Evolutionary conservation across 108 stramenopile species (phyloP).

Genomic region (Pseudonitzschia delicatissima): DNA sequence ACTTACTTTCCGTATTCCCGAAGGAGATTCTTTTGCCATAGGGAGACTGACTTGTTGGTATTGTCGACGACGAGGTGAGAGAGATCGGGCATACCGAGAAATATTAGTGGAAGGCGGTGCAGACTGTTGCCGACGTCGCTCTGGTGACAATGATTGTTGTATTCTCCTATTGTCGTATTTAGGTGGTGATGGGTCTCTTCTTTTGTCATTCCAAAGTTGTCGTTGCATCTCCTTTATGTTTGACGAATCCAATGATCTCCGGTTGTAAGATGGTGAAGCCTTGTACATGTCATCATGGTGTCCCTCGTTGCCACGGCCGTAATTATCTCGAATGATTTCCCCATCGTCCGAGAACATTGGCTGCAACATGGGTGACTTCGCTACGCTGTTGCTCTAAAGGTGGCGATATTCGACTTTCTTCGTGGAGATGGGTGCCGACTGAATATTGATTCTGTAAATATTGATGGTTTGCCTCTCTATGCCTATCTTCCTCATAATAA

Average conservation of each 20-base stretch:
- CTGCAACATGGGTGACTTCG: too few species aligned
- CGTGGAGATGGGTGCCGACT: background rate
- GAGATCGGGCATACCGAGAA: conserved; percentile 15
- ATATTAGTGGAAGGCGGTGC: background rate
- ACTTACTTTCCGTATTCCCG: background rate
- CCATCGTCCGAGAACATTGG: too few species aligned
- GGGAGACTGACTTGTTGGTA: background rate
- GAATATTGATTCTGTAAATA: background rate
- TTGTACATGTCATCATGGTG: too few species aligned
- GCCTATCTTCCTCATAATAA: too few species aligned
- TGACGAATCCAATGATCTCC: too few species aligned
- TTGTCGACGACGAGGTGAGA: conserved; percentile 23
- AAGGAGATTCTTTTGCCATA: background rate
- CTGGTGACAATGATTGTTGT: background rate
- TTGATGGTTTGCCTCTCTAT: background rate
- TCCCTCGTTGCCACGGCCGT: too few species aligned
- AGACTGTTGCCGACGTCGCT: background rate
- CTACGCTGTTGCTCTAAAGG: too few species aligned
- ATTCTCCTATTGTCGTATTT: too few species aligned
- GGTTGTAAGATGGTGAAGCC: too few species aligned
- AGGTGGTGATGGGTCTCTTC: conserved; percentile 15
- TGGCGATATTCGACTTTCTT: too few species aligned
- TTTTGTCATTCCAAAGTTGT: conserved; percentile 43
- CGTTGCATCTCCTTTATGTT: conserved; percentile 25
- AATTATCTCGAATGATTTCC: too few species aligned